Base-by-base conservation (phyloP, 345 rosid genomes). In the Adansonia digitata region DNA sequence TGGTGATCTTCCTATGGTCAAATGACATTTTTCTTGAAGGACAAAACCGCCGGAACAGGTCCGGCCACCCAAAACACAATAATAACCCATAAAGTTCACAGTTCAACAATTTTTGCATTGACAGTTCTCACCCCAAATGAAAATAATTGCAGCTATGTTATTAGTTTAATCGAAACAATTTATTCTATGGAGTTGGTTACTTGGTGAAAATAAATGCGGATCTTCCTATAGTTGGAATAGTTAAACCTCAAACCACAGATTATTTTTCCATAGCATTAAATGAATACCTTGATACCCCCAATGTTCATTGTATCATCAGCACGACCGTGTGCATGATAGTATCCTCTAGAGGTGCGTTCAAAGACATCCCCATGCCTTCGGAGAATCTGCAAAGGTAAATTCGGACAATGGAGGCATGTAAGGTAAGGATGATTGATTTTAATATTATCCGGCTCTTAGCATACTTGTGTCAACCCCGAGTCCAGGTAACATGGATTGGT, bases 221-320 rank as follows among this genome's bases (percentile, higher is more conserved):
- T 69, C 59, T 48, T 49, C 24, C 59, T 37, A 39, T 24, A 13
- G 63, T 34, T 46, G 73, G 27, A 69, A 70, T 26, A 10, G 15
- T 42, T 75, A 8, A 64, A 43, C 8, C 22, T 2, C 39, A 55
- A 22, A 35, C 31, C 49, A 24, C 4, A 22, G 26, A 12, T 43
- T 18, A 55, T 57, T 13, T n/a, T 34, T 51, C 51, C 57, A 59
- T 51, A 31, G 68, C 15, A 70, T 70, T 65, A 57, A 52, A 69
- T 48, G 71, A 15, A 42, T 84, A 95, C 99, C 98, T 93, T 95
- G 75, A 95, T 91, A 39, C 99, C 98, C 46, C 99, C 99, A 34
- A 95, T 88, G 82, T 95, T 95, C 99, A 95, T 93, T 18, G 97
- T 90, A 80, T 95, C 99, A 86, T 95, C 97, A 55, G 99, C 87